Evolutionary conservation across 1,284 basidiomycete species (phyloP).

Genomic region (Fomitopsis palustris): DNA sequence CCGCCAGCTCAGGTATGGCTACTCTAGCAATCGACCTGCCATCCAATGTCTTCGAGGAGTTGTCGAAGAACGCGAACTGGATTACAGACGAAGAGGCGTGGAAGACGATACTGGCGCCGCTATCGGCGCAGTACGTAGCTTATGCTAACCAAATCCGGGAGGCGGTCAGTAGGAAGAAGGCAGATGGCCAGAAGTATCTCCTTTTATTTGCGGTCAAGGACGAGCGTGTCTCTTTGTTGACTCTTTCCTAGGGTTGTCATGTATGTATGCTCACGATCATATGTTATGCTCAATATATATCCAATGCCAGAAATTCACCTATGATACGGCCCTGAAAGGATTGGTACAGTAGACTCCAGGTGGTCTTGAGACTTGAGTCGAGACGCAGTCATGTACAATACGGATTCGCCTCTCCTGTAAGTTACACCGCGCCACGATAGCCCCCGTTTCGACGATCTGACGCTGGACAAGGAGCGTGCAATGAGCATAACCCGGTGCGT

Average conservation of each 20-base stretch:
- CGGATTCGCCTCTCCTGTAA: too few relatives aligned
- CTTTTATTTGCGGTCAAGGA: slow-evolving; percentile 68
- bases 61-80: slow-evolving; percentile 59
- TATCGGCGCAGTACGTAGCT: slow-evolving; percentile 51
- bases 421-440: too few relatives aligned
- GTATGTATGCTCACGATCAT: slow-evolving; percentile 2
- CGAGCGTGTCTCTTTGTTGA: slow-evolving; percentile 63
- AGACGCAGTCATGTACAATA: too few relatives aligned
- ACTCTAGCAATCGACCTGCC: slow-evolving; percentile 72
- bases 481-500: too few relatives aligned
- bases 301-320: not conserved
- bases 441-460: too few relatives aligned
- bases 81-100: slow-evolving; percentile 71
- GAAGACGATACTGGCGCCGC: slow-evolving; percentile 51
- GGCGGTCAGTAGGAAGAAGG: slow-evolving; percentile 53
- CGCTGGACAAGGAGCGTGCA: too few relatives aligned
- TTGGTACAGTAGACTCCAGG: too few relatives aligned
- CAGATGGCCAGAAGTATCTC: slow-evolving; percentile 60
- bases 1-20: slow-evolving; percentile 52
- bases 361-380: too few relatives aligned
- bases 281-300: not conserved
- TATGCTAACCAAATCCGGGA: slow-evolving; percentile 69
- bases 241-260: slow-evolving; percentile 26
- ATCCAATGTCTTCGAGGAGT: slow-evolving; percentile 52
- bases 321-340: too few relatives aligned